Evolutionary conservation across 305 asterid genomes (phyloP), one percentile per base, ranked within the genome.

Genomic region (Solanum hybrid): DNA sequence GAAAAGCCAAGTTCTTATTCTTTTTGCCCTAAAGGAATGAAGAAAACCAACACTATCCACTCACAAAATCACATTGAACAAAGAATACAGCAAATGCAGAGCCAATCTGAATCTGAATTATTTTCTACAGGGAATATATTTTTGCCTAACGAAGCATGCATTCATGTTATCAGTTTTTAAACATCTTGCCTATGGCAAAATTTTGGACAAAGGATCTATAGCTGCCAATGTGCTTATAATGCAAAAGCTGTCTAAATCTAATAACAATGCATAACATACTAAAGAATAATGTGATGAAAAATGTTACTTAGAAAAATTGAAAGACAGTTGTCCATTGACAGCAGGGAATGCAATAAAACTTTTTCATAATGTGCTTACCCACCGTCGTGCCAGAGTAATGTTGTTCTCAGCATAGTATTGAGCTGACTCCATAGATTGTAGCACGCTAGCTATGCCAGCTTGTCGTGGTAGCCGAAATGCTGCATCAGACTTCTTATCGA

Each of bases 371-470:
- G 96, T 94, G 96, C 96, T 95, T 95, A 95, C 98, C 97, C 98
- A 97, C 99, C 98, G 96, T 95, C 98, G 94, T 91, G 99, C 99
- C 87, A 75, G 85, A 56, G 90, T 96, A 87, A 97, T 60, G 91
- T 93, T 91, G 93, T 94, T 95, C 93, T 96, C 97, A 7, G 94
- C 10, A 89, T 96, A 97, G 91, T 97, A 96, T 71, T 91, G 91
- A 88, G 98, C 93, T 7, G 99, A 93, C 93, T 97, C 99, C 99
- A 97, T 97, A 34, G 99, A 96, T 38, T 98, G 94, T 90, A 92
- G 95, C 89, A 97, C 97, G 56, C 95, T 87, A 22, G 95, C 90
- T 51, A 91, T 86, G 86, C 94, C 98, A 22, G 89, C 77, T 73
- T 71, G 78, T 85, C 90, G 96, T 87, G 94, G 93, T 51, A 56